A percentile compares a stretch with the other conserved stretches of the same genome.
phyloP scores from a whole-genome alignment of 2,329 filamentous ascomycete species.

The Alternaria postmessia region DNA sequence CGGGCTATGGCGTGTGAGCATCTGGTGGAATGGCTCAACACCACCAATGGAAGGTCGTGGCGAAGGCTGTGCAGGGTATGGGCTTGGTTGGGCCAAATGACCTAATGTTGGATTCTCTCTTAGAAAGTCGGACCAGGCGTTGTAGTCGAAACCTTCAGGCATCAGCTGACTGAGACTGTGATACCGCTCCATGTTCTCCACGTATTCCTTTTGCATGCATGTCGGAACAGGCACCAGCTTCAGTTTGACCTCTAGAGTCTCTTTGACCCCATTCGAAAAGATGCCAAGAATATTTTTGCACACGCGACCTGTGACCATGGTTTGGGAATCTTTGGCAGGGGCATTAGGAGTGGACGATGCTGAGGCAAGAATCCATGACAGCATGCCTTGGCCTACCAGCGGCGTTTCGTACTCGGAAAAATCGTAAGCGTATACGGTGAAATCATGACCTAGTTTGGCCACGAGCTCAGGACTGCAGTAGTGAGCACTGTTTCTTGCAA shows the following conservation, averaged over 20 bases:
- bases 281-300: conserved; percentile 85
- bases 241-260: conserved; percentile 92
- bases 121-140: conserved; percentile 80
- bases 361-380: conserved; percentile 81
- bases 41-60: conserved; percentile 38
- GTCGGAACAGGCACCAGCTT: conserved; percentile 81
- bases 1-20: conserved; percentile 46
- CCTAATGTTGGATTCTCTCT: conserved; percentile 68
- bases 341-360: conserved; percentile 64
- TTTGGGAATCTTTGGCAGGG: conserved; percentile 68
- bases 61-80: conserved; percentile 25
- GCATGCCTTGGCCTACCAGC: conserved; percentile 92
- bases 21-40: conserved; percentile 49
- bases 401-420: conserved; percentile 95
- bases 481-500: conserved; percentile 26
- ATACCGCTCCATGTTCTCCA: conserved; percentile 68
- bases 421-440: conserved; percentile 96
- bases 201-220: conserved; percentile 66
- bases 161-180: conserved; percentile 65
- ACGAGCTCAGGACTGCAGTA: conserved; percentile 82
- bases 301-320: conserved; percentile 86
- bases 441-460: conserved; percentile 77
- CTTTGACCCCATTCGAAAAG: conserved; percentile 81
- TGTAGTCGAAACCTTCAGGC: conserved; percentile 70
- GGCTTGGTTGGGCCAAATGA: conserved; percentile 42